Evolutionary conservation across 768 basidiomycete species (phyloP).

Genomic region (Trametopsis cervina): DNA sequence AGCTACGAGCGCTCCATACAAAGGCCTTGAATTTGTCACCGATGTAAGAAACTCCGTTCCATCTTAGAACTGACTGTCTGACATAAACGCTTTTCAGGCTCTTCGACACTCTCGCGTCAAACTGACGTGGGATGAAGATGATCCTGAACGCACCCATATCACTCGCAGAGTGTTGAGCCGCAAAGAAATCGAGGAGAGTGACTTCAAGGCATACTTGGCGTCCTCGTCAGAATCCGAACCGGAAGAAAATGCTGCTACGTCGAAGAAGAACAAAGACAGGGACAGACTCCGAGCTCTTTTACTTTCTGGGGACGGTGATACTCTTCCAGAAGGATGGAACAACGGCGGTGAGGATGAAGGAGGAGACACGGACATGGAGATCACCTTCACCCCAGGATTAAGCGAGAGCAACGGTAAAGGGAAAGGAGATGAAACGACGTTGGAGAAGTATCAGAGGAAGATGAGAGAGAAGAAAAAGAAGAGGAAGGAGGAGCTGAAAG

Average conservation of each 20-base stretch:
- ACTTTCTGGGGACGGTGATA: constrained; percentile 57
- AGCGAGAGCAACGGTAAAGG: constrained; percentile 35
- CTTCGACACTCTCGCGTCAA: constrained; percentile 97
- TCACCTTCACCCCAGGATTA: constrained; percentile 89
- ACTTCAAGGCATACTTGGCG: constrained; percentile 58
- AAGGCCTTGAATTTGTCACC: constrained; percentile 84
- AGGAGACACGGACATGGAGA: constrained; percentile 67
- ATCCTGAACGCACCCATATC: constrained; percentile 74
- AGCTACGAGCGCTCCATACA: constrained; percentile 51
- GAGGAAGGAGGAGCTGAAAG: constrained; percentile 62
- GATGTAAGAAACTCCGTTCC: constrained; percentile 52
- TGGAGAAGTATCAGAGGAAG: constrained; percentile 86
- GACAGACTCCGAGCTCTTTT: constrained; percentile 73
- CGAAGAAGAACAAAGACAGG: constrained; percentile 37
- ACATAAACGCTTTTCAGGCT: constrained; percentile 56
- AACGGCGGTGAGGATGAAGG: constrained; percentile 30
- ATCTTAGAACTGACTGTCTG: background rate
- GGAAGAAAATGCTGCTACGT: constrained; percentile 56
- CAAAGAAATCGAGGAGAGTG: constrained; percentile 87
- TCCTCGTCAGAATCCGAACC: constrained; percentile 48
- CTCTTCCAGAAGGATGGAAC: constrained; percentile 83
- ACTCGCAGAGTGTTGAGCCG: constrained; percentile 73
- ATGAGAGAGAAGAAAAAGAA: constrained; percentile 83
- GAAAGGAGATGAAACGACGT: constrained; percentile 70
- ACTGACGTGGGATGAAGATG: constrained; percentile 97